phyloP scores from a whole-genome alignment of 768 basidiomycete genomes.

The Baorangia bicolor region DNA sequence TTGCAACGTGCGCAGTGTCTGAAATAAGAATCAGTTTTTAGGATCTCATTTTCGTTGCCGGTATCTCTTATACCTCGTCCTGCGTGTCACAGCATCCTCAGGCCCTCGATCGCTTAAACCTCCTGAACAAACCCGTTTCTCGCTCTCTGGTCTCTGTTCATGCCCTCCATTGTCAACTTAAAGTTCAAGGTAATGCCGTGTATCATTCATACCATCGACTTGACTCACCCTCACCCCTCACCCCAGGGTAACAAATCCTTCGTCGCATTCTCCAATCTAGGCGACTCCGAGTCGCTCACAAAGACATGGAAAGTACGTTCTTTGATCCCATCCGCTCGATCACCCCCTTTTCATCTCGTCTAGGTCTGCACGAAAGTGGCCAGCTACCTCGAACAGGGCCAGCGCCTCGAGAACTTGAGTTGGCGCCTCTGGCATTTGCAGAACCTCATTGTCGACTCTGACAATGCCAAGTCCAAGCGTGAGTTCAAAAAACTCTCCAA shows the following conservation, averaged over 20 bases:
- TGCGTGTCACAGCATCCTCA: conserved; percentile 9
- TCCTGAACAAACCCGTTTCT: not conserved
- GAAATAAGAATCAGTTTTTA: conserved; percentile 12
- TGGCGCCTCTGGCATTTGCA: conserved; percentile 94
- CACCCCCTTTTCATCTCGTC: conserved; percentile 4
- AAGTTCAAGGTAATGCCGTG: conserved; percentile 65
- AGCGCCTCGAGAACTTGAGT: conserved; percentile 86
- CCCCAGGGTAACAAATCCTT: conserved; percentile 89
- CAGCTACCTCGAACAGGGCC: conserved; percentile 86
- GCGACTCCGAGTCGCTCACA: conserved; percentile 80
- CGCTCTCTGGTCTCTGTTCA: conserved; percentile 25
- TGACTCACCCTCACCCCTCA: conserved; percentile 14
- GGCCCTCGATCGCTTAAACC: conserved; percentile 17
- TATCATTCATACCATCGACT: not conserved
- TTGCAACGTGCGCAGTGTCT: conserved; percentile 29
- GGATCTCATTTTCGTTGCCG: conserved; percentile 16
- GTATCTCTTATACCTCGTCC: conserved; percentile 28
- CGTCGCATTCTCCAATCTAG: conserved; percentile 87
- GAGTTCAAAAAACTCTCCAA: conserved; percentile 90
- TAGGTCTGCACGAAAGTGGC: conserved; percentile 91
- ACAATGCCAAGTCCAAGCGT: conserved; percentile 83
- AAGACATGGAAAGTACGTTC: conserved; percentile 83
- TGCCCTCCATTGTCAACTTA: conserved; percentile 84
- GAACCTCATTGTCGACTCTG: conserved; percentile 86
- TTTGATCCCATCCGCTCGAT: conserved; percentile 1